phyloP scores from a whole-genome alignment of 2,329 filamentous ascomycete genomes.

The Rutstroemia sp. region DNA sequence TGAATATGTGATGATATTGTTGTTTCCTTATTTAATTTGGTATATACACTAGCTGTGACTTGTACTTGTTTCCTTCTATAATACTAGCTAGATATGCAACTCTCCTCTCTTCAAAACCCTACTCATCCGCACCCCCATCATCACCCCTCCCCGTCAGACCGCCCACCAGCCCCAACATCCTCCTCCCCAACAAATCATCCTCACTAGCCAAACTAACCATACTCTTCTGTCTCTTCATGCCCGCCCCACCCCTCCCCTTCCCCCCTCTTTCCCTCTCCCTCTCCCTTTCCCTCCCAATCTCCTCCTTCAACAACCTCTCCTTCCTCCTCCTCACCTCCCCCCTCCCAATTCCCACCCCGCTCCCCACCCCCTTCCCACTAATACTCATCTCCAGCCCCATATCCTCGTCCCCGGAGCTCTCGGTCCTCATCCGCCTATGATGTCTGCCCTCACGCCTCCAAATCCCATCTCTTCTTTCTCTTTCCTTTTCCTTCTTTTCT shows the following conservation, averaged over 20 bases:
- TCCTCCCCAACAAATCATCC: slow-evolving; percentile 46
- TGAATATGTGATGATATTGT: too few relatives aligned
- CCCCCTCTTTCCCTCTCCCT: not conserved
- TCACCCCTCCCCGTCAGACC: slow-evolving; percentile 38
- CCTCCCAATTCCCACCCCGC: slow-evolving; percentile 10
- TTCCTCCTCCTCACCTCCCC: slow-evolving; percentile 6
- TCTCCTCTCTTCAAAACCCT: not conserved
- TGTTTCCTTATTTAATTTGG: too few relatives aligned
- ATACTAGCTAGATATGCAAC: not conserved
- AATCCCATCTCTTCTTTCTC: slow-evolving; percentile 8
- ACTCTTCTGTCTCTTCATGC: slow-evolving; percentile 35
- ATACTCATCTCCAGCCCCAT: slow-evolving; percentile 68
- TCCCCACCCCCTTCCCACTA: slow-evolving; percentile 13
- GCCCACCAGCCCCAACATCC: slow-evolving; percentile 47
- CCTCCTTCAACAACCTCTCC: slow-evolving; percentile 34
- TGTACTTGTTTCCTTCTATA: slow-evolving; percentile 17
- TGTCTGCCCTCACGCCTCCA: slow-evolving; percentile 1
- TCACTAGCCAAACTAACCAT: slow-evolving; percentile 46
- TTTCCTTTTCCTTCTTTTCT: slow-evolving; percentile 31
- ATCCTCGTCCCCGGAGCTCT: slow-evolving; percentile 62
- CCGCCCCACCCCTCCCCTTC: slow-evolving; percentile 28
- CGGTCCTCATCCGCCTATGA: slow-evolving; percentile 18
- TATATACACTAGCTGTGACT: too few relatives aligned
- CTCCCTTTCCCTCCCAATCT: slow-evolving; percentile 27
- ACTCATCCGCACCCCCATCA: slow-evolving; percentile 13